These are phyloP conservation scores for Blastobotrys arbuscula DNA, from an alignment of 1,139 yeast species.

Conservation along the genomic window DNA sequence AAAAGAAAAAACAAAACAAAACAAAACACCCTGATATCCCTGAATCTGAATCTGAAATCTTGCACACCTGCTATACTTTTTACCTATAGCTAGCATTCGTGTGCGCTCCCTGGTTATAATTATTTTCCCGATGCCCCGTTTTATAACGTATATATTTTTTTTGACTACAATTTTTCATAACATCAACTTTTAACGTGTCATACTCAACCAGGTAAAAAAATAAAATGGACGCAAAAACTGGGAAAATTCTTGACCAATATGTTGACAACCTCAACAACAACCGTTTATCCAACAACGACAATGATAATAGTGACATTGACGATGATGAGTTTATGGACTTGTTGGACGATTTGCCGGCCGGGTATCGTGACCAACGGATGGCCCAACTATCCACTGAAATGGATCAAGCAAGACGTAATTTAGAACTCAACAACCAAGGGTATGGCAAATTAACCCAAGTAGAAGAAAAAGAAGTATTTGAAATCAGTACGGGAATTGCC, in stretches of 20 bases:
- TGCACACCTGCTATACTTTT: too few relatives aligned
- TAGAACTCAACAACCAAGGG: constrained; percentile 37
- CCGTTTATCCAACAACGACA: constrained; percentile 7
- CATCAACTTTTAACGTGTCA: too few relatives aligned
- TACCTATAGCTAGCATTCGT: too few relatives aligned
- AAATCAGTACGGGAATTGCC: constrained; percentile 39
- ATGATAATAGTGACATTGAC: constrained; percentile 21
- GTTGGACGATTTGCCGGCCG: constrained; percentile 67
- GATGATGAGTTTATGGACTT: constrained; percentile 35
- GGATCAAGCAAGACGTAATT: constrained; percentile 37
- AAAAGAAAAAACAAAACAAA: too few relatives aligned
- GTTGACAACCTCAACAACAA: constrained; percentile 7
- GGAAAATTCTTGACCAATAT: constrained; percentile 12
- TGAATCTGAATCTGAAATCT: too few relatives aligned
- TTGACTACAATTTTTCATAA: too few relatives aligned
- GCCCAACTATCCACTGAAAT: constrained; percentile 46
- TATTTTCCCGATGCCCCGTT: too few relatives aligned
- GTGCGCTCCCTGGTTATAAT: too few relatives aligned
- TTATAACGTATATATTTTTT: too few relatives aligned
- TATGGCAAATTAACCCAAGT: constrained; percentile 42
- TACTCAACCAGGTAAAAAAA: too few relatives aligned
- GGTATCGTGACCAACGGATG: constrained; percentile 67
- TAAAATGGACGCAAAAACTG: constrained; percentile 11
- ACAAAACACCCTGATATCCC: too few relatives aligned
- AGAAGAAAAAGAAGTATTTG: constrained; percentile 54